Percentiles rank a stretch among this genome's conserved stretches.
Conservation (phyloP, 768 basidiomycete species). For the Leccinellum albellum region DNA sequence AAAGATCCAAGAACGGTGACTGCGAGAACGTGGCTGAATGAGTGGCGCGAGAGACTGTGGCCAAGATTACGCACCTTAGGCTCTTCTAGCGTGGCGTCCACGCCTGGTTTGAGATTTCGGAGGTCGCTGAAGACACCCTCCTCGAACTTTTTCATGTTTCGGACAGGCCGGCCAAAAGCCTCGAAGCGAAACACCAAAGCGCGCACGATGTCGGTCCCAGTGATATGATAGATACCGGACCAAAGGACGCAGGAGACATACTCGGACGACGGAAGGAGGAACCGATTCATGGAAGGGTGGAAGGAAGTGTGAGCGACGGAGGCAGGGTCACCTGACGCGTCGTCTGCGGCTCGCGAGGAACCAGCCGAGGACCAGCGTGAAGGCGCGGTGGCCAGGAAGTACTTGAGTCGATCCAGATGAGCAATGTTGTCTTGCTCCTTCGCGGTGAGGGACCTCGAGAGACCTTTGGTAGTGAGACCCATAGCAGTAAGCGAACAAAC, state of each 20-base stretch:
- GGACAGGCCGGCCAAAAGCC: slow-evolving; percentile 86
- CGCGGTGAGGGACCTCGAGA: slow-evolving; percentile 50
- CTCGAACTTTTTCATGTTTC: slow-evolving; percentile 95
- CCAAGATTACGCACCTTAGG: slow-evolving; percentile 67
- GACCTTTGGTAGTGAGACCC: slow-evolving; percentile 27
- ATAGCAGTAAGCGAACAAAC: slow-evolving; percentile 16
- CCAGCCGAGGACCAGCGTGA: slow-evolving; percentile 56
- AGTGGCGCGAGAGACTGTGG: background rate
- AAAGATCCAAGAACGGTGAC: slow-evolving; percentile 88
- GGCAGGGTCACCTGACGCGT: slow-evolving; percentile 11
- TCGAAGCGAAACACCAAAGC: slow-evolving; percentile 93
- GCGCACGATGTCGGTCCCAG: slow-evolving; percentile 94
- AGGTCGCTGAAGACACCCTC: slow-evolving; percentile 95
- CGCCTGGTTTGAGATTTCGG: slow-evolving; percentile 89
- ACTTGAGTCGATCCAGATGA: slow-evolving; percentile 81
- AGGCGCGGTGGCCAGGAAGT: slow-evolving; percentile 84
- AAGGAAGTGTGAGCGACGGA: slow-evolving; percentile 44
- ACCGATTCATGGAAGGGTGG: slow-evolving; percentile 81
- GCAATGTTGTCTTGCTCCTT: slow-evolving; percentile 67
- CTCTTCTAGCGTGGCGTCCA: slow-evolving; percentile 89
- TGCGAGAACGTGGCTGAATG: slow-evolving; percentile 27
- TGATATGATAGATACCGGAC: slow-evolving; percentile 90
- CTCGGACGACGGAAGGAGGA: slow-evolving; percentile 82
- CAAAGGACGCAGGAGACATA: slow-evolving; percentile 90
- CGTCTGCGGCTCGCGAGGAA: slow-evolving; percentile 27